These are phyloP conservation scores for Neofusicoccum umdonicola DNA, from an alignment of 2,329 filamentous ascomycete species.

Conservation along the genomic window DNA sequence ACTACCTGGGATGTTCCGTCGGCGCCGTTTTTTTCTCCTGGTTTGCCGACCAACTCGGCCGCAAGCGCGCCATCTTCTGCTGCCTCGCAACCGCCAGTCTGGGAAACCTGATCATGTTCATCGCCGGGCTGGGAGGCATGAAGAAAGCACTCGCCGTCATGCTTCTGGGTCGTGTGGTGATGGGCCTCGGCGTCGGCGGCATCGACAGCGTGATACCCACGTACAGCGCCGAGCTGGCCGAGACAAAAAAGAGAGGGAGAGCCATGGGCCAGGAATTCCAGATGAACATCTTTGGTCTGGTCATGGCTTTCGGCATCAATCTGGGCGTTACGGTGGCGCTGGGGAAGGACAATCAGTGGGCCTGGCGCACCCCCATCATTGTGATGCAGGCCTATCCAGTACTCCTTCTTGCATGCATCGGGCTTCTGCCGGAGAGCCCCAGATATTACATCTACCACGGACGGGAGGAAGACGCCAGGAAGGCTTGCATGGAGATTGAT, in stretches of 20 bases:
- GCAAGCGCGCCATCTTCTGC: conserved; percentile 56
- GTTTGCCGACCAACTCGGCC: conserved; percentile 53
- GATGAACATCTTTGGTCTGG: conserved; percentile 61
- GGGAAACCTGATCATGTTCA: conserved; percentile 61
- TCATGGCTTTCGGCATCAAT: conserved; percentile 62
- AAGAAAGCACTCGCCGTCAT: conserved; percentile 47
- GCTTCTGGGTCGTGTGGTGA: conserved; percentile 51
- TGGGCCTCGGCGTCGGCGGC: conserved; percentile 59
- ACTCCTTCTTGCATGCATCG: conserved; percentile 53
- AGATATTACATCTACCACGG: conserved; percentile 57
- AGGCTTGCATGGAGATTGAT: conserved; percentile 49
- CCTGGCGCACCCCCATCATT: conserved; percentile 61
- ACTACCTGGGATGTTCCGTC: conserved; percentile 61
- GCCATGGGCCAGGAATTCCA: conserved; percentile 64
- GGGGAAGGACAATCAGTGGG: conserved; percentile 59
- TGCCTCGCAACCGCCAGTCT: conserved; percentile 54
- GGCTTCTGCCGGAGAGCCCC: conserved; percentile 56
- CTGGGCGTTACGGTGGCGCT: conserved; percentile 52
- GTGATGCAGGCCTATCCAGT: conserved; percentile 60
- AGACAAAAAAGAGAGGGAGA: conserved; percentile 57
- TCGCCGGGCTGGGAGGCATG: conserved; percentile 50
- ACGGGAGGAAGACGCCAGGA: conserved; percentile 50
- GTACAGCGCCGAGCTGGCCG: conserved; percentile 57
- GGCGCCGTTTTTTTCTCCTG: conserved; percentile 58
- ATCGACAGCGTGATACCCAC: conserved; percentile 62